Conservation (phyloP, 192 early-diverging fungal species). For the Allomyces macrogynus region DNA sequence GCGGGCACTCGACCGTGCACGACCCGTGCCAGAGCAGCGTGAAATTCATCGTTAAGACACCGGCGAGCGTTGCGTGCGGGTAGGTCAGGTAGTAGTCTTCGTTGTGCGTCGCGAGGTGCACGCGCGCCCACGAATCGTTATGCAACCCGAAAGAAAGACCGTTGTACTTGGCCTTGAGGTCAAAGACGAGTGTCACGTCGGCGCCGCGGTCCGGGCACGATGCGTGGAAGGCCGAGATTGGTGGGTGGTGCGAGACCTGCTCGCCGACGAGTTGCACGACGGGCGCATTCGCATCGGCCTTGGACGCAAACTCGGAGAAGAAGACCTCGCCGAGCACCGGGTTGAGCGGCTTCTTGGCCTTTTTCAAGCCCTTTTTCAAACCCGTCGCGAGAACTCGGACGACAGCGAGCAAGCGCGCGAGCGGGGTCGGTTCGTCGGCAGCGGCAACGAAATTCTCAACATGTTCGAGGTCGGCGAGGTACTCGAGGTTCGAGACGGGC, state of each 20-base stretch:
- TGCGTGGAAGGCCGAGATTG: neutral
- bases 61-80: neutral
- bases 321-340: neutral
- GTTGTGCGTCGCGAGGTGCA: neutral
- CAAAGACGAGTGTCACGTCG: neutral
- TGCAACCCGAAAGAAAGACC: neutral
- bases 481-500: neutral
- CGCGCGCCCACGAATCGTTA: neutral
- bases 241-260: neutral
- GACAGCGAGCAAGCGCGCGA: neutral
- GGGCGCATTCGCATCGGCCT: neutral
- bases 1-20: neutral
- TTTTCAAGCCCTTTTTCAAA: neutral
- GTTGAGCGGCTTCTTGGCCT: neutral
- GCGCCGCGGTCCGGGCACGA: neutral
- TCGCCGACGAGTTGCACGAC: neutral
- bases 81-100: neutral
- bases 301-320: neutral
- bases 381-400: neutral
- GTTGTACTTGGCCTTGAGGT: neutral
- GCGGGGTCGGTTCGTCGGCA: neutral
- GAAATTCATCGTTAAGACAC: neutral
- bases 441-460: neutral
- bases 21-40: neutral
- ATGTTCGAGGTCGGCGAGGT: neutral